Base-by-base conservation (phyloP, 169 alveolate genomes). In the Perkinsus chesapeaki region DNA sequence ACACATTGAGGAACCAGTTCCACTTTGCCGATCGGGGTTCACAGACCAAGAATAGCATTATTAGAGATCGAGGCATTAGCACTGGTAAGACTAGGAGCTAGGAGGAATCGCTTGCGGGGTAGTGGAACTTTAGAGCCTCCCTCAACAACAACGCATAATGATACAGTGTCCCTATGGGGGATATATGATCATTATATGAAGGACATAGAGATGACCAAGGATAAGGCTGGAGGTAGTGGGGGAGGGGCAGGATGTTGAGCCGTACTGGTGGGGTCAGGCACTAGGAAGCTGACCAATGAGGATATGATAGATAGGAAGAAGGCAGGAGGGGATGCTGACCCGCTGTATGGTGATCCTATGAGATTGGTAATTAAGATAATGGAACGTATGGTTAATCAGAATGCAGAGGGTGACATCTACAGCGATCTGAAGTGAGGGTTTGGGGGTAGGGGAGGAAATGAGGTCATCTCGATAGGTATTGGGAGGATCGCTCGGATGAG, bases 341-440 rank as follows among this genome's bases (percentile, higher is more conserved):
- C 60, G 23, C 60, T 43, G 23, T 43, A 43, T 16, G 60, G 60
- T 43, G 60, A 43, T 16, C 60, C 39, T n/a, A n/a, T 90, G 92
- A 7, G 39, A 43, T 27, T 19, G 36, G 23, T 39, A 23, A 23
- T 93, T 31, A 96, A 98, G 96, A 95, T 98, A 72, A 97, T 97
- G 98, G 99, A 98, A 94, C 97, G 99, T 93, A 97, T 97, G 97
- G 98, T 98, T 39, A 97, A 97, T 92, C 97, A 97, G 95, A 97
- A 96, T 39, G 98, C 97, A 23, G 97, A 96, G 93, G 96, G 93
- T 27, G 98, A 97, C 91, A 96, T 95, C 92, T 97, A 97, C 94
- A 94, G 95, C 92, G 98, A 96, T 93, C 96, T 96, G 94, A 96
- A 96, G 60, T 43, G 60, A n/a, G n/a, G n/a, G n/a, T n/a, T n/a